Base-by-base conservation (phyloP, 805 yeast species). In the Saccharomyces kudriavzevii region DNA sequence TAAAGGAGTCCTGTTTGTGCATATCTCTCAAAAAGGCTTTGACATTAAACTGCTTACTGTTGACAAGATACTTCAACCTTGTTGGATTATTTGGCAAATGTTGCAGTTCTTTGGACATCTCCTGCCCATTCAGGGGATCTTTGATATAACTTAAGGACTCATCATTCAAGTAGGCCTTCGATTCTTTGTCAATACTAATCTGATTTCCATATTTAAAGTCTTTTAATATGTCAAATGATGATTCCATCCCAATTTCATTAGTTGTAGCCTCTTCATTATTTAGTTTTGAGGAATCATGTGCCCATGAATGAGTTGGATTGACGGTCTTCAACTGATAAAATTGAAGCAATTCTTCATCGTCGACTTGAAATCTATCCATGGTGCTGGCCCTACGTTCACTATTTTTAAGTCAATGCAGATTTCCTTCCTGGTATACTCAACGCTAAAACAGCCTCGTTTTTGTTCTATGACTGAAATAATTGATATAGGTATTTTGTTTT, bases 11-110 rank as follows among this genome's bases (percentile, higher is more conserved):
- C 24, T 76, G 76, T 9, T 73, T 70, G 60, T 85, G 89, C 11
- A 84, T 72, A 30, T 77, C 75, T 52, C 77, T 76, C 57, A 85
- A 65, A 61, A 81, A 85, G 30, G 72, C 69, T 50, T 78, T 76
- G 1, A 86, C 80, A 58, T 82, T 78, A 68, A 85, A 85, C 27
- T 76, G 69, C 52, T 83, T 80, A 17, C 83, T 79, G 48, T 81
- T 80, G 49, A 82, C 76, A 55, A 83, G 68, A 66, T 75, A 78
- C 58, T 78, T 71, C 35, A 78, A 64, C 51, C 78, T 72, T 26
- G 71, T 68, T 8, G 55, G 62, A 52, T 68, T 73, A 20, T 74
- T 60, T 24, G 73, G 74, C 43, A 70, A 69, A 46, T 77, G 70
- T 2, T 79, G 74, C 25, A 57, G 11, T 35, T 35, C 43, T 17